Evolutionary conservation across 257 asterid species (phyloP).

Genomic region (Craterostigma plantagineum): DNA sequence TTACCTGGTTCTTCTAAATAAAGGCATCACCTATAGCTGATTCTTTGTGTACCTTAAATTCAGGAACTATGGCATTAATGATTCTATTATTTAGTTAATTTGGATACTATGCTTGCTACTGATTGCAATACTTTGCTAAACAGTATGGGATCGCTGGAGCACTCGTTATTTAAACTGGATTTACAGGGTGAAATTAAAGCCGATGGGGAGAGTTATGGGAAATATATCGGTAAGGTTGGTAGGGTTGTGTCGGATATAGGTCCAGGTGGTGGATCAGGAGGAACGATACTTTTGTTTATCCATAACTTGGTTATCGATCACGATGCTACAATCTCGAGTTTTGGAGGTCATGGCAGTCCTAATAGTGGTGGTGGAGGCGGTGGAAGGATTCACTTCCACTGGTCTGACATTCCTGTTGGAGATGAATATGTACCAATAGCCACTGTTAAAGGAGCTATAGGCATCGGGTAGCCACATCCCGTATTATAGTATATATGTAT

Average conservation of each 20-base stretch:
- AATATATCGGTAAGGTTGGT: conserved; percentile 14
- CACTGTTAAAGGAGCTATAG: conserved; percentile 60
- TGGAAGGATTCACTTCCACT: conserved; percentile 92
- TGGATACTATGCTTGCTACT: not conserved
- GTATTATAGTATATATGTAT: conserved; percentile 6
- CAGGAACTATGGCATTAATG: too few species aligned
- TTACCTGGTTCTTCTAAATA: too few species aligned
- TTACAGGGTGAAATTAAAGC: conserved; percentile 69
- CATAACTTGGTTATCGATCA: conserved; percentile 33
- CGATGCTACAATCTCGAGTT: conserved; percentile 57
- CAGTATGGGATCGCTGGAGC: conserved; percentile 92
- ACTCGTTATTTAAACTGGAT: conserved; percentile 42
- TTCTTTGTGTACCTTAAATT: too few species aligned
- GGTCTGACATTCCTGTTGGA: conserved; percentile 88
- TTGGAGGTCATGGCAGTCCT: conserved; percentile 70
- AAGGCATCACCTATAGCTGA: too few species aligned
- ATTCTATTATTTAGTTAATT: too few species aligned
- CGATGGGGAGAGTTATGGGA: conserved; percentile 48
- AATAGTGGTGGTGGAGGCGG: conserved; percentile 91
- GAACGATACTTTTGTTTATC: conserved; percentile 70
- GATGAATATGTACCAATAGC: conserved; percentile 89
- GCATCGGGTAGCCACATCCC: conserved; percentile 37
- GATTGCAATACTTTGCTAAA: conserved; percentile 26
- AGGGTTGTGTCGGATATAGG: conserved; percentile 15
- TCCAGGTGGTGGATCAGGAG: conserved; percentile 99